phyloP scores from a whole-genome alignment of 1,284 basidiomycete species.

The Veloboletus limbatus region DNA sequence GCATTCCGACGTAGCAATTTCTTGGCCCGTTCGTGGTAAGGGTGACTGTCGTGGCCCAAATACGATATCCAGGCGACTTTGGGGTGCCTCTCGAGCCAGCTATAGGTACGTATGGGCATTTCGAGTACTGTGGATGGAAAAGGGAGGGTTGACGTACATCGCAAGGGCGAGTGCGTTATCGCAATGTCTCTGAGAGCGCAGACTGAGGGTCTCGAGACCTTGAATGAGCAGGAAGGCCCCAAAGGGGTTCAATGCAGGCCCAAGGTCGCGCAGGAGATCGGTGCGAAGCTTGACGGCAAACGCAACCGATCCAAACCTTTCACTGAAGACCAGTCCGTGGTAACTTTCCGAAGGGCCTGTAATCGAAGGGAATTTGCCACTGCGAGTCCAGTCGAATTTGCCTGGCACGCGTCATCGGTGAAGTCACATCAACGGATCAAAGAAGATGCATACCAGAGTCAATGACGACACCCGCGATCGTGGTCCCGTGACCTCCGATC shows the following conservation, averaged over 20 bases:
- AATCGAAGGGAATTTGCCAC: slow-evolving; percentile 79
- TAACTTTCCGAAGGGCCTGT: slow-evolving; percentile 83
- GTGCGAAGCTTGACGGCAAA: slow-evolving; percentile 75
- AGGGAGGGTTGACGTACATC: slow-evolving; percentile 37
- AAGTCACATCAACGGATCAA: background rate
- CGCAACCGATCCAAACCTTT: slow-evolving; percentile 73
- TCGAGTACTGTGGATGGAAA: too few species aligned
- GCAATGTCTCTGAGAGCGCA: slow-evolving; percentile 75
- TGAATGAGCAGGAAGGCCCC: slow-evolving; percentile 81
- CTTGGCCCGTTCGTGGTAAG: slow-evolving; percentile 61
- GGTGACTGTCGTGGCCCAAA: slow-evolving; percentile 67
- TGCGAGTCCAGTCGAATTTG: slow-evolving; percentile 82
- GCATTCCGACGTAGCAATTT: slow-evolving; percentile 54
- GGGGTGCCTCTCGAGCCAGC: slow-evolving; percentile 69
- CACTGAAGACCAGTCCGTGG: slow-evolving; percentile 72
- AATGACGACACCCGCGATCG: slow-evolving; percentile 81
- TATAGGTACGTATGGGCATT: background rate
- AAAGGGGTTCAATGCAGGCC: slow-evolving; percentile 77
- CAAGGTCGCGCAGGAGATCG: slow-evolving; percentile 78
- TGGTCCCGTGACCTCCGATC: slow-evolving; percentile 90
- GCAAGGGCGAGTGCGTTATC: slow-evolving; percentile 77
- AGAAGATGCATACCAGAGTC: slow-evolving; percentile 53
- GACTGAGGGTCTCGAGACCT: slow-evolving; percentile 83
- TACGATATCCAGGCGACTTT: slow-evolving; percentile 83
- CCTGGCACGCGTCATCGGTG: slow-evolving; percentile 37